phyloP scores from a whole-genome alignment of 768 basidiomycete species.

The Tremella fuciformis region DNA sequence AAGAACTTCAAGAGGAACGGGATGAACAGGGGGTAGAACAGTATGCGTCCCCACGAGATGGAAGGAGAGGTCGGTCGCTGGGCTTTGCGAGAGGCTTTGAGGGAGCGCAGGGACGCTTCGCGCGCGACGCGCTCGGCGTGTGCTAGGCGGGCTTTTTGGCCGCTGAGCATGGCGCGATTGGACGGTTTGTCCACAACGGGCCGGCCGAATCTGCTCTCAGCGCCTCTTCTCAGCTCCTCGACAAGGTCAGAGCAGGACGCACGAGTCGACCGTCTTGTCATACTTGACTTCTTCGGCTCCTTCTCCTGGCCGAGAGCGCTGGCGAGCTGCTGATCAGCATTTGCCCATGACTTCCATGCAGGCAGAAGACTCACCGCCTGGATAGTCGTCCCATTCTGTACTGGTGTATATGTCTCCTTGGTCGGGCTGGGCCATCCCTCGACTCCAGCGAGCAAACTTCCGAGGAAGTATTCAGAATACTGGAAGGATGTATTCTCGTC shows the following conservation, averaged over 20 bases:
- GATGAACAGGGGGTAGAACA: slow-evolving; percentile 30
- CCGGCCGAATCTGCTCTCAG: no score
- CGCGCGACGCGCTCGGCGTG: slow-evolving; percentile 53
- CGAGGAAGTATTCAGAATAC: no score
- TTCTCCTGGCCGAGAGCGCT: slow-evolving; percentile 32
- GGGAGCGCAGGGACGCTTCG: slow-evolving; percentile 58
- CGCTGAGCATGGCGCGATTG: slow-evolving; percentile 58
- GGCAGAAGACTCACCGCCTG: slow-evolving; percentile 26
- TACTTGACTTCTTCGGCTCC: slow-evolving; percentile 33
- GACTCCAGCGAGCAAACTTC: no score
- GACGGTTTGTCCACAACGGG: slow-evolving; percentile 55
- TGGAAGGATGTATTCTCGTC: no score
- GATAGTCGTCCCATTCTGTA: slow-evolving; percentile 24
- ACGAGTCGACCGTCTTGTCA: slow-evolving; percentile 33
- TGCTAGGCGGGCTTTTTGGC: slow-evolving; percentile 63
- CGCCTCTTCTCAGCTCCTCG: neutral
- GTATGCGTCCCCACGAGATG: slow-evolving; percentile 50
- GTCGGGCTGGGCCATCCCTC: no score
- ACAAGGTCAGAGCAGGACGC: neutral
- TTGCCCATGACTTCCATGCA: neutral
- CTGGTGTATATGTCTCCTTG: slow-evolving; percentile 6
- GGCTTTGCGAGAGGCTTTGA: slow-evolving; percentile 26
- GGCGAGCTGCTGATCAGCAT: slow-evolving; percentile 21
- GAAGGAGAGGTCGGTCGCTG: slow-evolving; percentile 56
- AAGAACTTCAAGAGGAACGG: slow-evolving; percentile 57